Evolutionary conservation across 495 filamentous ascomycete genomes (phyloP), one percentile per base, ranked within the genome.

Genomic region (Hyaloscypha variabilis): DNA sequence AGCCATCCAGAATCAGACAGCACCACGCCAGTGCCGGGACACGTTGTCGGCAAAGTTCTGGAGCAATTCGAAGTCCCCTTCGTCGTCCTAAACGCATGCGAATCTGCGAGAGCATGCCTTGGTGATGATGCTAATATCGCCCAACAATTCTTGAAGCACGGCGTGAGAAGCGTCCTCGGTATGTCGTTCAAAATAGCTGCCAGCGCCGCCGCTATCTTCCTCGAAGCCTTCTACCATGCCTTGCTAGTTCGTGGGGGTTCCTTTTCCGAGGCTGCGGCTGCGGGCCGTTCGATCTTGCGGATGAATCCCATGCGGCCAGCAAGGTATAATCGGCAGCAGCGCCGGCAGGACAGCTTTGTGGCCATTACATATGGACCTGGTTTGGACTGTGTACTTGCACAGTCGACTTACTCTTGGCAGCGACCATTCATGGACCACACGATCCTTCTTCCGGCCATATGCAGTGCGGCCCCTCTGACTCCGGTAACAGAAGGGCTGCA

Each of bases 41-140:
- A 30, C 8, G 5, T 3, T 28, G 49, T 62, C n/a, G 60, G 21
- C 11, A n/a, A 28, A 30, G 21, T 62, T n/a, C 60, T 62, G 14
- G 19, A 21, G 13, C 17, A 21, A 53, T 53, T 31, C 24, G 23
- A 21, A 29, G 29, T 62, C 13, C 1, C 42, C 5, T 30, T 62
- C 23, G 60, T 62, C 2, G 49, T 62, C 24, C 25, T 62, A 5
- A 64, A 64, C 21, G 62, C 62, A 23, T 64, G 62, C 31, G 50
- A 64, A 39, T 64, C 62, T 25, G 62, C 51, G 28, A 64, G 25
- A n/a, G 62, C 62, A 64, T 5, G 14, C 31, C 23, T 14, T 21
- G 62, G 62, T 23, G 51, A 57, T 39, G 34, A 28, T 23, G 34
- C 62, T 26, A 64, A 64, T 30, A n/a, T 64, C 5, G 62, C 62